These are phyloP conservation scores for Clavispora santaluciae DNA, from an alignment of 805 yeast genomes.

Conservation along the genomic window DNA sequence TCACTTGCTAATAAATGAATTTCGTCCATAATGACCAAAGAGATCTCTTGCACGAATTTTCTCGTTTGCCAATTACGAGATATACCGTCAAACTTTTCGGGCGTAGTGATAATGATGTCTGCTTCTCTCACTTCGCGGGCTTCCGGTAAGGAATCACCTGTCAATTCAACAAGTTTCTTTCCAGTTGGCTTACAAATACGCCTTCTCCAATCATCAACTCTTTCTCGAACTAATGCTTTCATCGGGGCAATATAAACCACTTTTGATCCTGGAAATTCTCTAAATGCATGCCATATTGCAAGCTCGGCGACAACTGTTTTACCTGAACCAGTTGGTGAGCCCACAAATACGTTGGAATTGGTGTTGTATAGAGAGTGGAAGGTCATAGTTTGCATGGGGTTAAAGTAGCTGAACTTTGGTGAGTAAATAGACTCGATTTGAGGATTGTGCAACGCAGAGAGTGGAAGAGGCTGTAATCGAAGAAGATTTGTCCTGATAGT, in stretches of 20 bases:
- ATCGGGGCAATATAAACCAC: constrained; percentile 84
- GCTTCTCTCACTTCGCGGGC: constrained; percentile 62
- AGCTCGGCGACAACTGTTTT: constrained; percentile 95
- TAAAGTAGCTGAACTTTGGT: constrained; percentile 73
- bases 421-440: constrained; percentile 66
- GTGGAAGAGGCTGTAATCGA: constrained; percentile 80
- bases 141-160: constrained; percentile 80
- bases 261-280: constrained; percentile 72
- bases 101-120: constrained; percentile 75
- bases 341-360: constrained; percentile 78
- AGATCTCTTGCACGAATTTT: constrained; percentile 67
- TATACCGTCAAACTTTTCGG: constrained; percentile 84
- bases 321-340: constrained; percentile 99
- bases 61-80: constrained; percentile 82
- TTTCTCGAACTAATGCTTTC: constrained; percentile 80
- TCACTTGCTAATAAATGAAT: constrained; percentile 80
- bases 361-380: constrained; percentile 84
- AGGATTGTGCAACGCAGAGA: constrained; percentile 68
- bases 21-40: constrained; percentile 80
- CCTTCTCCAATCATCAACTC: constrained; percentile 75
- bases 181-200: constrained; percentile 45
- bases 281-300: constrained; percentile 96
- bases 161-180: constrained; percentile 63
- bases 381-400: constrained; percentile 98
- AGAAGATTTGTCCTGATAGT: constrained; percentile 78